Evolutionary conservation across 345 rosid genomes (phyloP).

Genomic region (Populus nigra): DNA sequence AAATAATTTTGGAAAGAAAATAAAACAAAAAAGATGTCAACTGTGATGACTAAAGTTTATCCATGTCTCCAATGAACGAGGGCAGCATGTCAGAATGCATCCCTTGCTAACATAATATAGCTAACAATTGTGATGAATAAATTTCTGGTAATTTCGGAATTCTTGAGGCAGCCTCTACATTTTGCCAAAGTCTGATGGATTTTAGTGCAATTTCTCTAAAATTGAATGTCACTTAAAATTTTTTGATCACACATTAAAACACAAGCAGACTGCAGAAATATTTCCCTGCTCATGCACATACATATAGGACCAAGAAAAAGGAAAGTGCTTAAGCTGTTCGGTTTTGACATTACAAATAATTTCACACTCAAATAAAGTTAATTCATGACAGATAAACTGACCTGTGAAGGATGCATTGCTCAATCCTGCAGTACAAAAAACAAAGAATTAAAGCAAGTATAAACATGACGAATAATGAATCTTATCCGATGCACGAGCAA

Average conservation of each 20-base stretch:
- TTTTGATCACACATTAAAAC: neutral
- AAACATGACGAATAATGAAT: neutral
- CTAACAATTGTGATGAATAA: neutral
- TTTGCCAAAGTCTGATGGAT: neutral
- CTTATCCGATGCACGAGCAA: neutral
- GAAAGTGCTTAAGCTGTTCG: neutral
- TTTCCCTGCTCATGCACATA: neutral
- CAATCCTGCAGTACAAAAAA: constrained; percentile 46
- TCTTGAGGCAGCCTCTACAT: too few species aligned
- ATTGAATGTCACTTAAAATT: neutral
- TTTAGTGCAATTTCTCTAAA: neutral
- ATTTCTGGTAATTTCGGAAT: neutral
- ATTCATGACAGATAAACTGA: constrained; percentile 30
- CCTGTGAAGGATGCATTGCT: constrained; percentile 65
- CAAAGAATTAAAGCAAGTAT: constrained; percentile 7
- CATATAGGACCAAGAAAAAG: neutral
- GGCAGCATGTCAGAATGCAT: neutral
- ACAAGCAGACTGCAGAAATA: neutral
- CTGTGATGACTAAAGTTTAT: neutral
- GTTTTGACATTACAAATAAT: neutral
- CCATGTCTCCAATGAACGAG: neutral
- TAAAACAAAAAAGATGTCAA: neutral
- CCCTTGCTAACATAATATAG: neutral
- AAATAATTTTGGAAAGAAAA: neutral
- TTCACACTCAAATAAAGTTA: neutral